phyloP scores from a whole-genome alignment of 441 rosid genomes.

The Breynia disticha region DNA sequence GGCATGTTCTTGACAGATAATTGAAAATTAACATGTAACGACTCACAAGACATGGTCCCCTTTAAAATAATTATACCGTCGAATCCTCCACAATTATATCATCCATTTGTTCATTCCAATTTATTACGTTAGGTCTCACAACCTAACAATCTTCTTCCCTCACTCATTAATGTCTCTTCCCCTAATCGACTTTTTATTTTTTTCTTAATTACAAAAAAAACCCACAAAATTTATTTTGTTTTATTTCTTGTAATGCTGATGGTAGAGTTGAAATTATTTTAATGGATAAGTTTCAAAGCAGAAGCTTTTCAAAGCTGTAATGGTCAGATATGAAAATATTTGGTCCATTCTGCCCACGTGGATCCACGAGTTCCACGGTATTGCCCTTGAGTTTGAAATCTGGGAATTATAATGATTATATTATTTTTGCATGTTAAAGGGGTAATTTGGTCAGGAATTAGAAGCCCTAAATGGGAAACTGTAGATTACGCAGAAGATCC shows the following conservation, averaged over 20 bases:
- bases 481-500: not conserved
- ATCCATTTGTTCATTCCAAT: constrained; percentile 24
- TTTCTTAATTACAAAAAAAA: not conserved
- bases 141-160: constrained; percentile 20
- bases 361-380: constrained; percentile 17
- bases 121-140: constrained; percentile 16
- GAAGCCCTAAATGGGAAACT: not conserved
- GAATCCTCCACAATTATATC: not conserved
- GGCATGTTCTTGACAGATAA: constrained; percentile 17
- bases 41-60: constrained; percentile 23
- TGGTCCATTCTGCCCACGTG: constrained; percentile 17
- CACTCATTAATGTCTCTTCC: constrained; percentile 24
- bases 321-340: constrained; percentile 14
- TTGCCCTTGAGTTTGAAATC: constrained; percentile 8
- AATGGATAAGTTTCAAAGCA: constrained; percentile 9
- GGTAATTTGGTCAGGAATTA: not conserved
- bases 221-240: not conserved
- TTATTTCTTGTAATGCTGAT: not conserved
- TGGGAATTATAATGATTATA: not conserved
- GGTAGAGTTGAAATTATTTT: not conserved
- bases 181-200: constrained; percentile 13
- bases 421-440: not conserved
- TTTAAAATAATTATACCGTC: constrained; percentile 5
- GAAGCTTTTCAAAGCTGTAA: constrained; percentile 11
- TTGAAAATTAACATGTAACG: constrained; percentile 20